Evolutionary conservation across 2,329 filamentous ascomycete species (phyloP), one percentile per base, ranked within the genome.

Genomic region (Aspergillus clavatus): DNA sequence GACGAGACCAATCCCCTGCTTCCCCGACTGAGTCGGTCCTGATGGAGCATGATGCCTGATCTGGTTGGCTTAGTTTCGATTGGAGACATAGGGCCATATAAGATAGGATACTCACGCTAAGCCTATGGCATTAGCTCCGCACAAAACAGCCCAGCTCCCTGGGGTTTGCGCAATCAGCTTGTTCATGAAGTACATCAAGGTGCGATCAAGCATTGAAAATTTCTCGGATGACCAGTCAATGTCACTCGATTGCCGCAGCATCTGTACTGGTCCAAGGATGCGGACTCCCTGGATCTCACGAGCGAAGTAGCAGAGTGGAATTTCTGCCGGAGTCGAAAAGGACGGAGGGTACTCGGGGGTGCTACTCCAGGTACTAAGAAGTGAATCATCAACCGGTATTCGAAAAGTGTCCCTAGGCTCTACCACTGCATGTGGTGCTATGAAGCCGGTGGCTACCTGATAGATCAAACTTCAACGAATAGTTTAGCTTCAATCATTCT

Each of bases 271-370:
- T 3, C 46, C 19, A 1, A 48, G 41, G 7, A 48, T 35, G 3
- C 21, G 29, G 5, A 33, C 8, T 6, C 14, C 26, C 18, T 48
- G 46, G 6, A 48, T 28, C 26, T 48, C 41, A 29, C 41, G 41
- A 3, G 41, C 19, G 21, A 44, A 48, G 7, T 48, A 48, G 12
- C 36, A 38, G 12, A 45, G 29, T 14, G 46, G 42, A 21, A 45
- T 27, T 4, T 44, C 18, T 7, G 33, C 14, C 3, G 31, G 38
- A 3, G 38, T 40, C 2, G 38, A 41, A 12, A 46, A 29, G 4
- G 43, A 12, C 24, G 38, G 21, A 7, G 7, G 6, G 4, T 12
- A 16, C n/a, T 19, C 38, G 23, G 10, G n/a, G n/a, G n/a, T n/a
- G n/a, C n/a, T n/a, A n/a, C n/a, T n/a, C n/a, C n/a, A n/a, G n/a